These are phyloP conservation scores for Xylaria cubensis DNA, from an alignment of 495 filamentous ascomycete species.

Conservation along the genomic window DNA sequence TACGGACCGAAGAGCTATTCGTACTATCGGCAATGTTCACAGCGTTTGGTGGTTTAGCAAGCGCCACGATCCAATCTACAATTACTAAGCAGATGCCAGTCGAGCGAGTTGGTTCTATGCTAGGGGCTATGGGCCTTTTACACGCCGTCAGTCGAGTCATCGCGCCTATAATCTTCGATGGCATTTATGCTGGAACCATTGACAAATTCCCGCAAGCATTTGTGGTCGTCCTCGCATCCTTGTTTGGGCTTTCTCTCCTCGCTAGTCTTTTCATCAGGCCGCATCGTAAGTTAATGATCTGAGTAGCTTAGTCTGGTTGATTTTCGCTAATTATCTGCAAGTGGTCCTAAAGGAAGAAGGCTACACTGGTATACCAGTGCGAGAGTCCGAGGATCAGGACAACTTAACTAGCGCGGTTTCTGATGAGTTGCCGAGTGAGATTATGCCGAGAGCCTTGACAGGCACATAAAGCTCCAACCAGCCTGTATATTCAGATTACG, in stretches of 20 bases:
- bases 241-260: conserved; percentile 70
- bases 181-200: conserved; percentile 84
- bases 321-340: conserved; percentile 18
- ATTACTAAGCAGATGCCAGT: conserved; percentile 90
- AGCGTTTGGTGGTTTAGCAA: conserved; percentile 81
- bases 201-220: conserved; percentile 78
- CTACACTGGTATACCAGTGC: conserved; percentile 30
- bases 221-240: conserved; percentile 72
- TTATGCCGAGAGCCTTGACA: conserved; percentile 26
- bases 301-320: too few species aligned
- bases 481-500: not conserved
- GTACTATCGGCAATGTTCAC: conserved; percentile 73
- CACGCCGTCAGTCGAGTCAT: conserved; percentile 83
- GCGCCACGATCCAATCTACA: conserved; percentile 79
- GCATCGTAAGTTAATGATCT: conserved; percentile 63
- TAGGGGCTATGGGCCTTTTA: conserved; percentile 85
- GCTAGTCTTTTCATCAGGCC: conserved; percentile 74
- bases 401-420: conserved; percentile 34
- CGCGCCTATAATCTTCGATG: conserved; percentile 80
- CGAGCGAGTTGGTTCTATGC: conserved; percentile 78
- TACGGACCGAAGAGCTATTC: conserved; percentile 60
- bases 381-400: conserved; percentile 21
- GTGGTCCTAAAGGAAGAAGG: conserved; percentile 37
- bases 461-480: not conserved
- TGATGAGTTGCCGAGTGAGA: conserved; percentile 39